A percentile compares a stretch with the other conserved stretches of the same genome.
These are phyloP conservation scores for Micractinium sp. DNA, from an alignment of 139 green algal genomes.

Conservation along the genomic window DNA sequence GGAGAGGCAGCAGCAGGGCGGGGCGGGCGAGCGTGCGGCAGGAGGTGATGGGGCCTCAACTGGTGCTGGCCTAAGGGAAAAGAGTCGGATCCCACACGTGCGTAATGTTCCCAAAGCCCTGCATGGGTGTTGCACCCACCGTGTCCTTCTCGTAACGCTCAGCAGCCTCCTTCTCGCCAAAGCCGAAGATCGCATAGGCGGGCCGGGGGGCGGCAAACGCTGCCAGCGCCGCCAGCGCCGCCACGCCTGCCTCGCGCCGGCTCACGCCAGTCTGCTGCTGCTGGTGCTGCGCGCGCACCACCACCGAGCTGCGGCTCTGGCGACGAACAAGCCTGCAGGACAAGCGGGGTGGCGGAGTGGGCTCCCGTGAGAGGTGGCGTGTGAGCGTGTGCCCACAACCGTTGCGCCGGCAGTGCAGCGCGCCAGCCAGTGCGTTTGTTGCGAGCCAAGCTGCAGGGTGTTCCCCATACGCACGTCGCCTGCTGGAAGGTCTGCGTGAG, in stretches of 20 bases:
- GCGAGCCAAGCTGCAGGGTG: neutral
- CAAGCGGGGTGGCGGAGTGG: neutral
- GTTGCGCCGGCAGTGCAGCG: neutral
- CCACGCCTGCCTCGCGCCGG: slow-evolving; percentile 43
- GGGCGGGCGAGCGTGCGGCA: neutral
- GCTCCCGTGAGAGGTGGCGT: neutral
- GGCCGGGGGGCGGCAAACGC: slow-evolving; percentile 46
- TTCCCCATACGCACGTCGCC: neutral
- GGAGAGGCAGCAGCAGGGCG: neutral
- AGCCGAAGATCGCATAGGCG: slow-evolving; percentile 70
- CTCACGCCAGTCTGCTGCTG: slow-evolving; percentile 10
- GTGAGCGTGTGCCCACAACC: neutral
- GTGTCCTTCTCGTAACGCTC: slow-evolving; percentile 66
- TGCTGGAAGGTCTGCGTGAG: slow-evolving; percentile 10
- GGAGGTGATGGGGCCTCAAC: no score
- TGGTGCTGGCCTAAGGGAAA: no score
- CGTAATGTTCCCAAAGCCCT: neutral
- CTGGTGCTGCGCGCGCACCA: slow-evolving; percentile 27
- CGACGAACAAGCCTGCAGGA: neutral
- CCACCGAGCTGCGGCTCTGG: slow-evolving; percentile 1
- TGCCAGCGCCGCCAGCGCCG: slow-evolving; percentile 31
- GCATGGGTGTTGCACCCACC: slow-evolving; percentile 35
- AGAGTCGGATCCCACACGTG: no score
- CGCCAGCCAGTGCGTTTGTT: neutral
- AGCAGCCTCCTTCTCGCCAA: slow-evolving; percentile 48